Evolutionary conservation across 1,284 basidiomycete genomes (phyloP).

Genomic region (Rugosomyces carneus): DNA sequence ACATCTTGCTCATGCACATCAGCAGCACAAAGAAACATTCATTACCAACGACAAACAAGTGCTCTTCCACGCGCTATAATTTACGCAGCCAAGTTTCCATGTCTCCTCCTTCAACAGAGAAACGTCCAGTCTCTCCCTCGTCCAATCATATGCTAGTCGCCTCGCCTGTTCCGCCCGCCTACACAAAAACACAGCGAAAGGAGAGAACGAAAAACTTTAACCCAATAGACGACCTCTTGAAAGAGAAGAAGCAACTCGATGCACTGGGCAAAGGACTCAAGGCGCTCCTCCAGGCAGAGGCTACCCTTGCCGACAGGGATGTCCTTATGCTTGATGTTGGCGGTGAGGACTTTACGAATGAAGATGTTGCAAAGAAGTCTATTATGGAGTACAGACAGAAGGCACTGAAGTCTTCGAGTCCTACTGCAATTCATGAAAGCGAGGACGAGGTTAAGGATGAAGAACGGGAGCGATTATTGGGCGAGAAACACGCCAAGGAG

Average conservation of each 20-base stretch:
- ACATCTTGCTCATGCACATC: not conserved
- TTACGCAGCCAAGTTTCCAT: constrained; percentile 6
- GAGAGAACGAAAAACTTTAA: constrained; percentile 23
- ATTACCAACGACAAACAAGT: not conserved
- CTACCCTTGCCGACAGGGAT: constrained; percentile 27
- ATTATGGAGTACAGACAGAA: constrained; percentile 21
- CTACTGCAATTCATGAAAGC: constrained; percentile 12
- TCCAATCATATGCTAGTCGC: constrained; percentile 4
- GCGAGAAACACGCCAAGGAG: constrained; percentile 34
- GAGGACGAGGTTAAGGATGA: constrained; percentile 32
- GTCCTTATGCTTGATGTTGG: constrained; percentile 34
- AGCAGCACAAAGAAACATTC: not conserved
- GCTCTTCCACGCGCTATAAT: constrained; percentile 3
- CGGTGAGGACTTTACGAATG: constrained; percentile 27
- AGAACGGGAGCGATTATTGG: constrained; percentile 35
- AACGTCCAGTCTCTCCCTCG: not conserved
- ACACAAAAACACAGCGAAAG: constrained; percentile 2
- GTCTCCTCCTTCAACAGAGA: constrained; percentile 9
- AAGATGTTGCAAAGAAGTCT: constrained; percentile 33
- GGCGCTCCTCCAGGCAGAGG: constrained; percentile 41
- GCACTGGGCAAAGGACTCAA: constrained; percentile 37
- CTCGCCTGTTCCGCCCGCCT: constrained; percentile 3
- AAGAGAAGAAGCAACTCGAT: constrained; percentile 43
- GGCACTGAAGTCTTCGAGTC: constrained; percentile 20
- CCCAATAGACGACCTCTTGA: constrained; percentile 49